Conservation (phyloP, 2,329 filamentous ascomycete genomes). For the Cadophora sp. region DNA sequence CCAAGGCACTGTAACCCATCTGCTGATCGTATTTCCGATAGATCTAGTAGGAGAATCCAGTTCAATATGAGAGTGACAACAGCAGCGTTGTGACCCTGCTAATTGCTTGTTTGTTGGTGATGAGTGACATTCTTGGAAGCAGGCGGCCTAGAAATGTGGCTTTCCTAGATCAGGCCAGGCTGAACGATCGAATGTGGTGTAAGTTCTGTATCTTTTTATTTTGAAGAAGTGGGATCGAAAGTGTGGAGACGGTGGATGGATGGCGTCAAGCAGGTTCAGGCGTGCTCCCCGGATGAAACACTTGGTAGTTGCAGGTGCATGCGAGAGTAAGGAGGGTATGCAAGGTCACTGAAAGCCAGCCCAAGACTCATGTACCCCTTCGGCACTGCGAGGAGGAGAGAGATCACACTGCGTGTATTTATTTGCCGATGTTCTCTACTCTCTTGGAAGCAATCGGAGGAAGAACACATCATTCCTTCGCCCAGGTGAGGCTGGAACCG, state of each 20-base stretch:
- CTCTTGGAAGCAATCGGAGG: not conserved
- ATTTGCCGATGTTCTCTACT: not conserved
- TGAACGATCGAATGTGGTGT: not conserved
- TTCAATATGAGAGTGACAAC: conserved; percentile 18
- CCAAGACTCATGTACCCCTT: not conserved
- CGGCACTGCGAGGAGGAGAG: too few species aligned
- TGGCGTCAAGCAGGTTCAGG: conserved; percentile 26
- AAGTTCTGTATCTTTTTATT: conserved; percentile 18
- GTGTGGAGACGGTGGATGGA: conserved; percentile 30
- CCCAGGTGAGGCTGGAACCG: not conserved
- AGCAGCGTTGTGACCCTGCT: conserved; percentile 19
- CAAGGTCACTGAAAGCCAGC: not conserved
- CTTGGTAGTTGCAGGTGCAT: conserved; percentile 27
- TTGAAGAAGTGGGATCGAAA: conserved; percentile 22
- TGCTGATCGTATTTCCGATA: conserved; percentile 35
- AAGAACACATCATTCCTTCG: not conserved
- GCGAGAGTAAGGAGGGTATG: not conserved
- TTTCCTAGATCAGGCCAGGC: conserved; percentile 3
- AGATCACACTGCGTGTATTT: too few species aligned
- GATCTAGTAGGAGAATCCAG: conserved; percentile 23
- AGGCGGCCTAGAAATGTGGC: not conserved
- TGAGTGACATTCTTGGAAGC: not conserved
- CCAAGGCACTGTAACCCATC: conserved; percentile 21
- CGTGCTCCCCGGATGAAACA: conserved; percentile 33
- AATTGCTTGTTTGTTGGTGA: conserved; percentile 20